Evolutionary conservation across 148 eudicot genomes (phyloP).

Genomic region (Amaranthus cruentus): DNA sequence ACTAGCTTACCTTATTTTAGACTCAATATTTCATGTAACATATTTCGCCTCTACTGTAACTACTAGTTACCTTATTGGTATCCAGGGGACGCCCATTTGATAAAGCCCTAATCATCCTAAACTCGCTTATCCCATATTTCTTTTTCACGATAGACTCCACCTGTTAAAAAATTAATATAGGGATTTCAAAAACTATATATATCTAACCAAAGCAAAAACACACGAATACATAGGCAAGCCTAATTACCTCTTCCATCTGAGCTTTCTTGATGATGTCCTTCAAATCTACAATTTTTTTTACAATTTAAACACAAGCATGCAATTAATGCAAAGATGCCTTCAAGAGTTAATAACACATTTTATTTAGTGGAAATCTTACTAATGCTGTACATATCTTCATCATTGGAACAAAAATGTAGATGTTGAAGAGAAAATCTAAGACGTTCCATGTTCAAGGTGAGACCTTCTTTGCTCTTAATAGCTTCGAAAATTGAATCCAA

Average conservation of each 20-base stretch:
- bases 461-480: conserved; percentile 61
- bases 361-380: conserved; percentile 38
- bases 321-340: background rate
- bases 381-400: conserved; percentile 50
- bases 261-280: conserved; percentile 57
- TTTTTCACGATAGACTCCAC: conserved; percentile 76
- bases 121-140: conserved; percentile 72
- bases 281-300: conserved; percentile 53
- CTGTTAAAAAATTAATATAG: conserved; percentile 37
- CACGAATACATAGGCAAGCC: conserved; percentile 6
- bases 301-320: conserved; percentile 4
- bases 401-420: conserved; percentile 53
- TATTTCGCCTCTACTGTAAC: background rate
- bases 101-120: conserved; percentile 72
- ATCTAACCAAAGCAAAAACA: background rate
- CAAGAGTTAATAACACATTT: background rate
- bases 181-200: background rate
- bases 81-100: conserved; percentile 48
- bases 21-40: too few species aligned
- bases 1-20: too few species aligned
- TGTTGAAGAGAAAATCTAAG: conserved; percentile 57
- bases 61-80: conserved; percentile 63
- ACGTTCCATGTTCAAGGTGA: conserved; percentile 66
- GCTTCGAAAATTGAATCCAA: conserved; percentile 63
- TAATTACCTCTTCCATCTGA: conserved; percentile 64